phyloP scores from a whole-genome alignment of 768 basidiomycete genomes.

The Tylopilus sp. region DNA sequence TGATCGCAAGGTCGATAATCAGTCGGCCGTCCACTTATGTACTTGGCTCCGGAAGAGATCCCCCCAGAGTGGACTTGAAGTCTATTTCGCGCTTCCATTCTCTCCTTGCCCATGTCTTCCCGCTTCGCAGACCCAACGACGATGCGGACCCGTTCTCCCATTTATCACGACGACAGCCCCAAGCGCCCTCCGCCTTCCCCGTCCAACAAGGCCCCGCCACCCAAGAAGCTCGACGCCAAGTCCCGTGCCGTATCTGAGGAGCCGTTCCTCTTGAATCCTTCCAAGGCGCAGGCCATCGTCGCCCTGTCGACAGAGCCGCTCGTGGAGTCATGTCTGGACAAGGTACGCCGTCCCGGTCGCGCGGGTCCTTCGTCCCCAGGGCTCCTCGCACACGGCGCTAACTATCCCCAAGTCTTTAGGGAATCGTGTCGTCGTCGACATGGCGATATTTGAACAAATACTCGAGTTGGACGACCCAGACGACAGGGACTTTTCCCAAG shows the following conservation, averaged over 20 bases:
- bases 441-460: constrained; percentile 81
- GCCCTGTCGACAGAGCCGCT: constrained; percentile 11
- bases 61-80: constrained; percentile 22
- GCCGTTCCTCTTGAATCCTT: constrained; percentile 7
- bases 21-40: constrained; percentile 32
- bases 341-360: constrained; percentile 20
- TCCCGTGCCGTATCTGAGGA: constrained; percentile 32
- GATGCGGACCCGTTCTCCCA: constrained; percentile 30
- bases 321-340: constrained; percentile 23
- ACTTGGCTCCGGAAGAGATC: constrained; percentile 23
- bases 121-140: constrained; percentile 27
- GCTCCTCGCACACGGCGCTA: constrained; percentile 2
- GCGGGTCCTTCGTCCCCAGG: neutral
- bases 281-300: constrained; percentile 7
- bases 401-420: constrained; percentile 10
- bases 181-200: constrained; percentile 33
- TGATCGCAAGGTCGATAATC: constrained; percentile 31
- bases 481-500: constrained; percentile 67
- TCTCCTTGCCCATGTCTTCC: constrained; percentile 22
- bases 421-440: constrained; percentile 55
- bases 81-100: constrained; percentile 23
- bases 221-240: constrained; percentile 32
- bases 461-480: constrained; percentile 86
- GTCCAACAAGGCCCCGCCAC: constrained; percentile 28
- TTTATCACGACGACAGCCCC: constrained; percentile 25